These are phyloP conservation scores for Vitis hybrid DNA, from an alignment of 177 flowering plant genomes.

Conservation along the genomic window DNA sequence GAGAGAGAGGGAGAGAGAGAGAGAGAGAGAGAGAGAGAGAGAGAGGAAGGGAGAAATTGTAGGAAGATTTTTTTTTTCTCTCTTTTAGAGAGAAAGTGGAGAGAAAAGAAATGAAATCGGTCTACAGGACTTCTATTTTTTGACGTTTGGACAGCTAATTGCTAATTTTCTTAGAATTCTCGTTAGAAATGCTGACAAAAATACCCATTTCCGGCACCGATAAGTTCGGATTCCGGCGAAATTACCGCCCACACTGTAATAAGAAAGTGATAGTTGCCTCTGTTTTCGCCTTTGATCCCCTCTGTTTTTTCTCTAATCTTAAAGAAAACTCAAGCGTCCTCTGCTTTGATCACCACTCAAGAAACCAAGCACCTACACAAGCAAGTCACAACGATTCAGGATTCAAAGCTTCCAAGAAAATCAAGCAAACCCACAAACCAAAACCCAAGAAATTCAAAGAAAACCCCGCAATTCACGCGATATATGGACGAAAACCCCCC, in stretches of 20 bases:
- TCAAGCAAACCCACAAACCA: conserved; percentile 6
- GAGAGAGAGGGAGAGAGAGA: conserved; percentile 16
- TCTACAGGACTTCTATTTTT: conserved; percentile 35
- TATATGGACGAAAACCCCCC: not conserved
- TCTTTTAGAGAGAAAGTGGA: conserved; percentile 8
- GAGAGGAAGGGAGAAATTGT: conserved; percentile 20
- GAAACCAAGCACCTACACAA: conserved; percentile 3
- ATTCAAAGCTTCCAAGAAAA: conserved; percentile 15
- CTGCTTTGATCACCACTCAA: conserved; percentile 19
- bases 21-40: too few relatives aligned
- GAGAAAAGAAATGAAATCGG: conserved; percentile 24
- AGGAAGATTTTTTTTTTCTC: conserved; percentile 17
- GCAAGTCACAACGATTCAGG: conserved; percentile 3
- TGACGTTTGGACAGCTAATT: conserved; percentile 47
- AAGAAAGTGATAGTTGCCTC: not conserved
- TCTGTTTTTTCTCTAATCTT: conserved; percentile 10
- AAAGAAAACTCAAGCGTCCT: conserved; percentile 23
- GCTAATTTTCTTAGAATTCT: not conserved
- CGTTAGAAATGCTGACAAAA: conserved; percentile 17
- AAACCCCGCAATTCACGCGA: conserved; percentile 2
- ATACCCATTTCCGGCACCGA: not conserved
- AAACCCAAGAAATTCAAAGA: not conserved
- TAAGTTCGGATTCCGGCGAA: not conserved
- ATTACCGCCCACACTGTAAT: not conserved
- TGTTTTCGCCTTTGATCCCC: not conserved